phyloP scores from a whole-genome alignment of 2,329 filamentous ascomycete genomes.

The Dactylella cylindrospora region DNA sequence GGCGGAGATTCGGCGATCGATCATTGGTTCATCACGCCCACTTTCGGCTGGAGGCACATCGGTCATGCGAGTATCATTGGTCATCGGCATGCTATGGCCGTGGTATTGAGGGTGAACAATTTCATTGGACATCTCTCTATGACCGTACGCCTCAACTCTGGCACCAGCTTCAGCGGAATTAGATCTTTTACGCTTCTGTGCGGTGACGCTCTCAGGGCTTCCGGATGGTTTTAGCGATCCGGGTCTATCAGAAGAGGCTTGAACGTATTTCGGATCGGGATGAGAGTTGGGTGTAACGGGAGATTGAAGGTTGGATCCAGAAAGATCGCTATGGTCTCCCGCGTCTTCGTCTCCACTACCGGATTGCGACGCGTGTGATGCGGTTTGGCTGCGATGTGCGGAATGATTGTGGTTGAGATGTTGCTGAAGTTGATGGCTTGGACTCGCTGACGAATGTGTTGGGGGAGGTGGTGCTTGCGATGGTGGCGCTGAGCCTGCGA shows the following conservation, averaged over 20 bases:
- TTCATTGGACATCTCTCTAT: slow-evolving; percentile 37
- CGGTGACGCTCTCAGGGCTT: slow-evolving; percentile 24
- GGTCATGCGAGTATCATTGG: slow-evolving; percentile 38
- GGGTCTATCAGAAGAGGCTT: slow-evolving; percentile 28
- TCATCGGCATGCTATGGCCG: slow-evolving; percentile 42
- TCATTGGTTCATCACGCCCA: slow-evolving; percentile 26
- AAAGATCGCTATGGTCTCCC: slow-evolving; percentile 36
- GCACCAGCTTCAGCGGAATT: slow-evolving; percentile 19
- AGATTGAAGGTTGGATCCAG: slow-evolving; percentile 34
- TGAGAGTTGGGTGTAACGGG: slow-evolving; percentile 41
- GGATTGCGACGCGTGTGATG: slow-evolving; percentile 39
- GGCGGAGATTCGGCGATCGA: slow-evolving; percentile 31
- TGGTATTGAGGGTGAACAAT: slow-evolving; percentile 42
- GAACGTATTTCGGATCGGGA: slow-evolving; percentile 35
- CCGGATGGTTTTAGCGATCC: slow-evolving; percentile 18
- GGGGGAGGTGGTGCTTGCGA: slow-evolving; percentile 3
- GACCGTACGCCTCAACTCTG: slow-evolving; percentile 36
- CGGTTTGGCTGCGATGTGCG: slow-evolving; percentile 38
- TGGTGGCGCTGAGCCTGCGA: slow-evolving; percentile 16
- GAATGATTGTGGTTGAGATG: slow-evolving; percentile 6
- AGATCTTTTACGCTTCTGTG: slow-evolving; percentile 35
- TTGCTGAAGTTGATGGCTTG: background rate
- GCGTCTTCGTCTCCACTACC: slow-evolving; percentile 41
- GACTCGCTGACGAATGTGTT: too few relatives aligned
- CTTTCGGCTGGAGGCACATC: slow-evolving; percentile 17